Evolutionary conservation across 164 flowering plant genomes (phyloP).

Genomic region (Pachysandra terminalis): DNA sequence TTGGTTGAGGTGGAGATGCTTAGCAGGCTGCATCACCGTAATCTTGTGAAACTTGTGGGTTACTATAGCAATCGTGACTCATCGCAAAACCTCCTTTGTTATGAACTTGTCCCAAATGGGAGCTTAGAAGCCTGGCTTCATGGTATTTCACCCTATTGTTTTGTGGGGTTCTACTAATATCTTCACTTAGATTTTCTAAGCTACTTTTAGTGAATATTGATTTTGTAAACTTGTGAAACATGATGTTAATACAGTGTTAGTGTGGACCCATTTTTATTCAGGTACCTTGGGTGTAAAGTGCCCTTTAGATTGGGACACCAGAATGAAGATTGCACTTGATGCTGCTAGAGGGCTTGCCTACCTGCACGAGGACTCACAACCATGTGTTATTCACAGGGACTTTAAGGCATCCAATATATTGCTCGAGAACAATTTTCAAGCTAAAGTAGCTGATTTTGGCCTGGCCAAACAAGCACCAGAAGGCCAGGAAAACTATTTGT

Average conservation of each 20-base stretch:
- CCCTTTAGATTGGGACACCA: conserved; percentile 90
- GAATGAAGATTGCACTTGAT: conserved; percentile 99
- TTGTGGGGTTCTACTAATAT: background rate
- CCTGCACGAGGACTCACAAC: conserved; percentile 97
- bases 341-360: conserved; percentile 99
- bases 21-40: conserved; percentile 96
- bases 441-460: conserved; percentile 98
- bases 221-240: background rate
- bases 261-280: conserved; percentile 19
- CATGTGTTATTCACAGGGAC: conserved; percentile 95
- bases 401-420: conserved; percentile 96
- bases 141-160: conserved; percentile 45
- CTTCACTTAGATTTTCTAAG: background rate
- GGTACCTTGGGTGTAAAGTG: conserved; percentile 86
- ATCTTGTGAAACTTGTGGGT: conserved; percentile 97
- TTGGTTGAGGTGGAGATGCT: conserved; percentile 98
- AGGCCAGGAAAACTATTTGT: conserved; percentile 74
- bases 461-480: conserved; percentile 97
- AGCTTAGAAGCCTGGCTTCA: conserved; percentile 97
- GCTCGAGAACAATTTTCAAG: conserved; percentile 87
- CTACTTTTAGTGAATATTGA: background rate
- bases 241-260: conserved; percentile 12
- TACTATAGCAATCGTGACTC: conserved; percentile 77
- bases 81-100: conserved; percentile 86
- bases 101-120: conserved; percentile 97